Percentiles rank a stretch among this genome's conserved stretches.
Conservation (phyloP, 1,284 basidiomycete species). For the Ustilago lituana region DNA sequence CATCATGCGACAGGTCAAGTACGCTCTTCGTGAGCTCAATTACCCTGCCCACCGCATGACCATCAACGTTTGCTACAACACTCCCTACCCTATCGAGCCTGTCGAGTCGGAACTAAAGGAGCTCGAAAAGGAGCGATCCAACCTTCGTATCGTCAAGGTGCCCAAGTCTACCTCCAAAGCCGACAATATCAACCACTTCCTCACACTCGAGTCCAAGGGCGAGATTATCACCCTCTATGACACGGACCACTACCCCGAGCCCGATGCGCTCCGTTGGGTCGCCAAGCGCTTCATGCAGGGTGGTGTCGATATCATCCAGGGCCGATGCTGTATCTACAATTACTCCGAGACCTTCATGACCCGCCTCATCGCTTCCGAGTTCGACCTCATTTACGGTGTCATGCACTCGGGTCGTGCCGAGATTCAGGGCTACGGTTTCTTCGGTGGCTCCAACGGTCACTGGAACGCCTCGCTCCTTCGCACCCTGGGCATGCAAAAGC, state of each 20-base stretch:
- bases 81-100: constrained; percentile 52
- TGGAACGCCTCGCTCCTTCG: constrained; percentile 61
- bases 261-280: constrained; percentile 56
- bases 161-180: constrained; percentile 59
- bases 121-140: constrained; percentile 40
- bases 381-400: constrained; percentile 60
- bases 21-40: constrained; percentile 53
- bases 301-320: constrained; percentile 61
- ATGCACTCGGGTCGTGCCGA: constrained; percentile 59
- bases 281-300: constrained; percentile 56
- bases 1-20: constrained; percentile 58
- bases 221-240: constrained; percentile 59
- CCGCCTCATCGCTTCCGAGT: constrained; percentile 54
- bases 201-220: constrained; percentile 50
- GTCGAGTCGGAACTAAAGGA: constrained; percentile 48
- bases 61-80: constrained; percentile 63
- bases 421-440: constrained; percentile 56
- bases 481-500: constrained; percentile 54
- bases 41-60: constrained; percentile 51
- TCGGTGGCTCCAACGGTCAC: constrained; percentile 62
- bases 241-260: constrained; percentile 58
- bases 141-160: constrained; percentile 54
- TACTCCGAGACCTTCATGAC: constrained; percentile 52
- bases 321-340: constrained; percentile 61
- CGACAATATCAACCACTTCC: constrained; percentile 60